Base-by-base conservation (phyloP, 768 basidiomycete genomes). In the Sarcodon aspratus region DNA sequence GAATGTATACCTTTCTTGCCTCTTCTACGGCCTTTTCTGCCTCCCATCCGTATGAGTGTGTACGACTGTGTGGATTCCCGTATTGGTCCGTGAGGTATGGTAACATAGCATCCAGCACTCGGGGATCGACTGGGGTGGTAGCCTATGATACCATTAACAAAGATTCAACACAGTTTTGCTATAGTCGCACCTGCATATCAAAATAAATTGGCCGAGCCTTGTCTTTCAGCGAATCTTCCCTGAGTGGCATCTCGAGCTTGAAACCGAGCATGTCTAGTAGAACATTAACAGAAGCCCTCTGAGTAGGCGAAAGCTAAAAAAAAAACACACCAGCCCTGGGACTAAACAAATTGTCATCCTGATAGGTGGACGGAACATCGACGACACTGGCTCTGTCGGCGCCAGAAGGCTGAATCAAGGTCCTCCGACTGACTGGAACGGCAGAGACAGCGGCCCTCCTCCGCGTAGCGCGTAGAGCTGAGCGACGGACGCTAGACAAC, bases 1-100 rank as follows among this genome's bases (percentile, higher is more conserved):
- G 18, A 10, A 15, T 56, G 61, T 59, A 17, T 46, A 82, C 92
- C 75, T 88, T 82, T 48, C 96, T 79, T 3, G 92, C 94, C 52
- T 84, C 80, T 61, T 98, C 96, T 7, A 96, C 89, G 0, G 86
- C 96, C 59, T 83, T 75, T 60, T 99, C 96, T 6, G 95, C 91
- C 67, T 99, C 96, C 96, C 96, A 99, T 3, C 96, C 96, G 64
- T 98, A 99, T 1, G 96, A 92, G 66, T 99, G 96, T 31, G 96
- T 98, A 49, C 96, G 80, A 63, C 91, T 94, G 63, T 98, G 96
- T 8, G 96, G 95, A 66, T 98, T 99, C 4, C 96, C 96, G 60
- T 85, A 98, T 63, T 91, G 90, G 63, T 98, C 90, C 5, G 93
- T 95, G 55, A 94, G 68, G 66, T 79, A 97, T 0, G 96, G 96